These are phyloP conservation scores for Scalesia atractyloides DNA, from an alignment of 129 eudicot genomes.

Conservation along the genomic window DNA sequence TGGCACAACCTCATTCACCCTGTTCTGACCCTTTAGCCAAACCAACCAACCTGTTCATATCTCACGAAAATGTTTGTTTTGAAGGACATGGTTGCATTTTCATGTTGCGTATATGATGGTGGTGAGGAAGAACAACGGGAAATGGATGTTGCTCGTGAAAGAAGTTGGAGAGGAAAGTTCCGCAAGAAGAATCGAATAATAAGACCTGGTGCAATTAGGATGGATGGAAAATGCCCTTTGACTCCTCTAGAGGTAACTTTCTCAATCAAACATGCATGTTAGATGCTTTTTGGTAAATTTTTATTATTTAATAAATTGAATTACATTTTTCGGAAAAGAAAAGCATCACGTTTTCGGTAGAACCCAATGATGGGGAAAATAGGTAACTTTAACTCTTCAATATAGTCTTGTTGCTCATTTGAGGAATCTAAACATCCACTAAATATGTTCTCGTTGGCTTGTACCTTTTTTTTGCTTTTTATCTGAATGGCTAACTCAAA, in stretches of 20 bases:
- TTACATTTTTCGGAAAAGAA: background rate
- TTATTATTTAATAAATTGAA: background rate
- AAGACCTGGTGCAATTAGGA: constrained; percentile 91
- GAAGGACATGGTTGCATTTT: constrained; percentile 99
- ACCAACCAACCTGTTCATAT: background rate
- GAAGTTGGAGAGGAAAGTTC: constrained; percentile 99
- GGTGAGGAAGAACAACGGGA: constrained; percentile 96
- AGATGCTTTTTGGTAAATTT: background rate
- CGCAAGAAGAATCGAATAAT: constrained; percentile 83
- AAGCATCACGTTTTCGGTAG: no score
- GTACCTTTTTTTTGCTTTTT: no score
- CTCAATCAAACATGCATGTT: constrained; percentile 3
- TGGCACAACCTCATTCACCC: no score
- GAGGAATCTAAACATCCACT: no score
- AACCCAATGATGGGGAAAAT: no score
- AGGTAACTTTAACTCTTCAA: no score
- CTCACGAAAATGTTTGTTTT: constrained; percentile 11
- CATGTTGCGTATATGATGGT: constrained; percentile 97
- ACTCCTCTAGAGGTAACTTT: constrained; percentile 88
- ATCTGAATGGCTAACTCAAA: no score
- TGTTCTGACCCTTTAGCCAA: background rate
- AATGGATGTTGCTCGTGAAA: constrained; percentile 97
- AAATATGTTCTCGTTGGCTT: no score
- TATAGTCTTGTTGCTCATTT: no score
- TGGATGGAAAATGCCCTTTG: constrained; percentile 97